Base-by-base conservation (phyloP, 306 rosid genomes). In the Ziziphus jujuba region DNA sequence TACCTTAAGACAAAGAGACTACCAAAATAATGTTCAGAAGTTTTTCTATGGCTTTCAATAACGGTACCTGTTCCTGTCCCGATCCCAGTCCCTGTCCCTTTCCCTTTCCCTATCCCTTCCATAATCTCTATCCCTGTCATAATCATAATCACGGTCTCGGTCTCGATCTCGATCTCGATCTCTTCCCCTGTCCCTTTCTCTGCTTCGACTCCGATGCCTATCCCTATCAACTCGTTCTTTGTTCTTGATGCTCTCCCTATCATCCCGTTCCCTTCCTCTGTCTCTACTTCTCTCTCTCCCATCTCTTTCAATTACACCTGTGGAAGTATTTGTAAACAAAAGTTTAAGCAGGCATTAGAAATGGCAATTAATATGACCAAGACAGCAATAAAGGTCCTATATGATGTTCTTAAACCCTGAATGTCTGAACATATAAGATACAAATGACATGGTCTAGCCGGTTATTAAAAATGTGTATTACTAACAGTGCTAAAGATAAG, bases 231-330 rank as follows among this genome's bases (percentile, higher is more conserved):
- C 86, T 66, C 89, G 82, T 60, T 86, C 96, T 74, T 85, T 88
- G 78, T 31, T 79, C 83, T 76, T 72, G 77, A 88, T 79, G 71
- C 81, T 74, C 21, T 74, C 89, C 43, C 90, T 81, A 61, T 86
- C 90, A 47, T 77, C 80, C 9, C 80, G 82, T 7, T 88, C 96
- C 76, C 96, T 86, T 71, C 84, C 96, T 67, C 93, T 82, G 72
- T 82, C 98, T 76, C 91, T 81, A 67, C 92, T 76, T 79, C 88
- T 91, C 76, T 89, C 97, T 80, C 88, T 78, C 54, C 85, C 77
- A 78, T 90, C 98, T 75, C 74, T 83, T 49, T 87, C 96, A 52
- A 70, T 19, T 31, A 84, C 87, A 72, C 95, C 99, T 93, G 96
- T 13, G 63, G 65, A 28, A 17, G 16, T 13, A 48, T 11, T 64